Conservation (phyloP, 352 stramenopile genomes). For the Phytophthora niederhauseri region DNA sequence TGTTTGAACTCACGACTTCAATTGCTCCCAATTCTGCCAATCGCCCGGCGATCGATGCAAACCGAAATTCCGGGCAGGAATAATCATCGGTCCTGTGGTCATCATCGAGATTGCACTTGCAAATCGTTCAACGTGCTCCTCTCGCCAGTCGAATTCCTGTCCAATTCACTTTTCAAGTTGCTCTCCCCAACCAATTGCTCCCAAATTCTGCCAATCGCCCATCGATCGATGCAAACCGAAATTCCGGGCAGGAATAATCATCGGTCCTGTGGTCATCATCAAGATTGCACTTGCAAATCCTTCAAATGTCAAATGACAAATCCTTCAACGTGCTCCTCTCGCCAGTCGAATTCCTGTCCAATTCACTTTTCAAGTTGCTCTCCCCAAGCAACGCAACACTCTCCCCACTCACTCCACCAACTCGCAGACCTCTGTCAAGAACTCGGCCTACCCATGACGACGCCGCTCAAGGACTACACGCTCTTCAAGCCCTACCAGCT, state of each 20-base stretch:
- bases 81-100: slow-evolving; percentile 20
- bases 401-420: neutral
- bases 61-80: neutral
- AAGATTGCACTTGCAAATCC: slow-evolving; percentile 26
- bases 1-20: slow-evolving; percentile 18
- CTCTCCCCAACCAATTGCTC: neutral
- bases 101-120: slow-evolving; percentile 26
- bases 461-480: slow-evolving; percentile 34
- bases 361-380: slow-evolving; percentile 25
- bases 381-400: neutral
- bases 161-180: slow-evolving; percentile 22
- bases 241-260: slow-evolving; percentile 9
- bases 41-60: neutral
- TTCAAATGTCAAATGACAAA: too few relatives aligned
- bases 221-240: neutral
- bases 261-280: slow-evolving; percentile 17
- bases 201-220: neutral
- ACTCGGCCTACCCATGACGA: slow-evolving; percentile 14
- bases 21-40: neutral
- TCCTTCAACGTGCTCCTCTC: slow-evolving; percentile 27
- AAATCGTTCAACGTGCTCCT: slow-evolving; percentile 30
- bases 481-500: slow-evolving; percentile 44
- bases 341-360: slow-evolving; percentile 5
- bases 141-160: slow-evolving; percentile 8
- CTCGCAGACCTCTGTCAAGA: neutral